Evolutionary conservation across 768 basidiomycete species (phyloP).

Genomic region (Boletus reticulatus): DNA sequence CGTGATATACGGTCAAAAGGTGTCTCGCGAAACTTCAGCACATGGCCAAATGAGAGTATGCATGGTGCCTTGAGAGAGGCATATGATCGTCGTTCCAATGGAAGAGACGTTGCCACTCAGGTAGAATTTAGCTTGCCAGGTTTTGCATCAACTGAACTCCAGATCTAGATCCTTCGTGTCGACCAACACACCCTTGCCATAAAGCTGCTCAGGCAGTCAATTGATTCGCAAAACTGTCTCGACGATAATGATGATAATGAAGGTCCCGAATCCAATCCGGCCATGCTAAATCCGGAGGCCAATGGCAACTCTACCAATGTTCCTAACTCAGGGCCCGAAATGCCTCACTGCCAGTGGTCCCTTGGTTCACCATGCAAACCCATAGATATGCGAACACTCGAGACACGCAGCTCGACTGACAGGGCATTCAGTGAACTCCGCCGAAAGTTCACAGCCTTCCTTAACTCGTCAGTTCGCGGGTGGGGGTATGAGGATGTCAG

Average conservation of each 20-base stretch:
- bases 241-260: background rate
- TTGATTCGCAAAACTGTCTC: background rate
- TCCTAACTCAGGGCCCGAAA: no score
- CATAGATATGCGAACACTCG: background rate
- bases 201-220: constrained; percentile 1
- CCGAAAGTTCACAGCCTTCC: background rate
- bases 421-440: background rate
- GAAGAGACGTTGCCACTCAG: background rate
- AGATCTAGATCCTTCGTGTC: constrained; percentile 7
- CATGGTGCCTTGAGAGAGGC: background rate
- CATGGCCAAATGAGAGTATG: constrained; percentile 30
- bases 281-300: no score
- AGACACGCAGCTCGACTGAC: background rate
- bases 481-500: background rate
- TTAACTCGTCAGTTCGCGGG: background rate
- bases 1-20: constrained; percentile 34
- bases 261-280: no score
- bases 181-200: constrained; percentile 7
- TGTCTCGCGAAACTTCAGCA: constrained; percentile 30
- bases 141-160: no score
- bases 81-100: background rate
- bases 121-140: background rate
- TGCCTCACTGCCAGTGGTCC: no score
- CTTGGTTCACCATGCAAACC: background rate
- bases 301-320: no score